These are phyloP conservation scores for Collybia sp. DNA, from an alignment of 768 basidiomycete species.

Conservation along the genomic window DNA sequence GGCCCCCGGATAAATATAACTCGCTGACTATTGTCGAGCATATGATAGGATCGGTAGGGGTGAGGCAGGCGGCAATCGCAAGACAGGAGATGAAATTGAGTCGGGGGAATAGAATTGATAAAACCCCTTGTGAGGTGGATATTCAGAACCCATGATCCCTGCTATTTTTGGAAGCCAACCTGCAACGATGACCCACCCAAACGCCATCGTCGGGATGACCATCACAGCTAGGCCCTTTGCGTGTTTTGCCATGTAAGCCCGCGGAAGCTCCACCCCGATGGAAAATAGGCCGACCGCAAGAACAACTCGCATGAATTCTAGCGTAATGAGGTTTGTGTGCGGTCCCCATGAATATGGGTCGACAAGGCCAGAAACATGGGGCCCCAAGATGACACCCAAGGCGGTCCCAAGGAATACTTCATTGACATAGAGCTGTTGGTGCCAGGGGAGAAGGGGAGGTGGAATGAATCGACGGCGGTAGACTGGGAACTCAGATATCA, in stretches of 20 bases:
- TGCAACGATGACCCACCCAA: constrained; percentile 77
- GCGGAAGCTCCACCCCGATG: constrained; percentile 90
- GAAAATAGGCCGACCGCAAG: constrained; percentile 92
- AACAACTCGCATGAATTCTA: constrained; percentile 83
- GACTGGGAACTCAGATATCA: background rate
- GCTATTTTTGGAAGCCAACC: constrained; percentile 28
- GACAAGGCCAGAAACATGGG: constrained; percentile 66
- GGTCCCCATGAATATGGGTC: constrained; percentile 72
- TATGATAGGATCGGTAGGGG: constrained; percentile 93
- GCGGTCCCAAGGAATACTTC: constrained; percentile 91
- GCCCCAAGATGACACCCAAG: constrained; percentile 64
- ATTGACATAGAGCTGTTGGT: constrained; percentile 84
- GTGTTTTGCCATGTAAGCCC: constrained; percentile 78
- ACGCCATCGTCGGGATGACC: constrained; percentile 82
- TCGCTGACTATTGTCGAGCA: constrained; percentile 76
- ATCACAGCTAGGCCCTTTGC: constrained; percentile 63
- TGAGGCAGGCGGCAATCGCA: constrained; percentile 85
- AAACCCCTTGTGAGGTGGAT: constrained; percentile 41
- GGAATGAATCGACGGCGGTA: background rate
- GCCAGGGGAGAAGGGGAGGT: too few species aligned
- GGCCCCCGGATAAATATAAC: constrained; percentile 10
- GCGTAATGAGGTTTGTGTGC: constrained; percentile 3
- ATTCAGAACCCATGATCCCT: background rate
- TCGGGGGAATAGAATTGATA: constrained; percentile 67
- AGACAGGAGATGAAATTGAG: constrained; percentile 73